phyloP scores from a whole-genome alignment of 768 basidiomycete species.

The Tricholoma furcatifolium region DNA sequence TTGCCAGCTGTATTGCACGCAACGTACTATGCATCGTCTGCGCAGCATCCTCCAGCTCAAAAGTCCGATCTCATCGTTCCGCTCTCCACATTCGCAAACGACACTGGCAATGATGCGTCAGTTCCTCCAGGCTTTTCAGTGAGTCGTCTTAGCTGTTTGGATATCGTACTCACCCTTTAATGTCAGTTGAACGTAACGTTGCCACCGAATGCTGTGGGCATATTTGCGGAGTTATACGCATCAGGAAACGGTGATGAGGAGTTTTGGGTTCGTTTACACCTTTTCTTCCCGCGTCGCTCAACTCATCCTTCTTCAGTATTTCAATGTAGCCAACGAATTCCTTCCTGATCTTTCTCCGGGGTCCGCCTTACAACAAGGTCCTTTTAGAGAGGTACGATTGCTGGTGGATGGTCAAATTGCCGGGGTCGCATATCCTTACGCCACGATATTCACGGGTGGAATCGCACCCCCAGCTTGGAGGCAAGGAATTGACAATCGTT shows the following conservation, averaged over 20 bases:
- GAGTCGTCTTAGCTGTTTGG: not conserved
- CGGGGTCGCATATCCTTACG: constrained; percentile 48
- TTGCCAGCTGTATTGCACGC: constrained; percentile 60
- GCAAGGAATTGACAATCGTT: constrained; percentile 27
- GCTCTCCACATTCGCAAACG: constrained; percentile 60
- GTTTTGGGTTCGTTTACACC: constrained; percentile 59
- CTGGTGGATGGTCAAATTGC: constrained; percentile 44
- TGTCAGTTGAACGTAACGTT: constrained; percentile 65
- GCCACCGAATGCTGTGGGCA: constrained; percentile 63
- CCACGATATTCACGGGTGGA: constrained; percentile 74
- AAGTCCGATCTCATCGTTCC: constrained; percentile 68
- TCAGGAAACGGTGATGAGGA: constrained; percentile 58
- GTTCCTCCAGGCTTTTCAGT: constrained; percentile 76
- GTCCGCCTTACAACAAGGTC: constrained; percentile 38
- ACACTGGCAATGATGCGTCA: constrained; percentile 64
- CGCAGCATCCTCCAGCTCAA: constrained; percentile 50
- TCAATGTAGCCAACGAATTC: constrained; percentile 62
- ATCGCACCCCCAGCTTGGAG: constrained; percentile 71
- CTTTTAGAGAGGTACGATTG: constrained; percentile 50
- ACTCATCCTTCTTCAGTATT: constrained; percentile 46
- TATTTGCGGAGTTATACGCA: constrained; percentile 71
- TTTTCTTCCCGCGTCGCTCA: not conserved
- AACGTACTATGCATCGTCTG: constrained; percentile 67
- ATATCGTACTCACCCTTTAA: not conserved
- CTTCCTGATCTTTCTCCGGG: constrained; percentile 49